Base-by-base conservation (phyloP, 257 asterid genomes). In the Pogostemon cablin region DNA sequence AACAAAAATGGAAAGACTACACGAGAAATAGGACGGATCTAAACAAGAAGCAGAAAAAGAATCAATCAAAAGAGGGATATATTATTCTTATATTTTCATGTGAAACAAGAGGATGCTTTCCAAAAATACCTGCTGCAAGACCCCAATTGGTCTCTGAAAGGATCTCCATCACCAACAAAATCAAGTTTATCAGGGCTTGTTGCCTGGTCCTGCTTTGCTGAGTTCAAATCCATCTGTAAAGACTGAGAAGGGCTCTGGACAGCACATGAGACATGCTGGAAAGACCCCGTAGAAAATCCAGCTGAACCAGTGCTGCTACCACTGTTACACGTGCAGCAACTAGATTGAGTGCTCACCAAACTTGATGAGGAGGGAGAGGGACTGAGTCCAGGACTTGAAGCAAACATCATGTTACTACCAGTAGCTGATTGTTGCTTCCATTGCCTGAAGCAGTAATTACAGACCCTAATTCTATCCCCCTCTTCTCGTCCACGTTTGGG, bases 361-460 rank as follows among this genome's bases (percentile, higher is more conserved):
- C 96, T 89, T 11, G 90, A 80, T 47, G 82, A 72, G 9, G 96
- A 89, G 32, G 92, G 85, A 67, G 95, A 85, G 4, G 79, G 81
- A 79, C 88, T 82, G 34, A 86, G 79, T 32, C 77, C 75, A 46
- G 87, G 82, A 65, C 85, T 82, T 37, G 83, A 79, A 12, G 81
- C 83, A 59, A 71, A 38, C 75, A 72, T 59, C 62, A 79, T 62
- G 50, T 52, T 78, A 75, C 81, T 85, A 80, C 76, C 79, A 11
- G 76, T 32, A 20, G 76, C 78, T 9, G 75, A 62, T 42, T 81
- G 81, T 72, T 77, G 84, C 77, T 83, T 81, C 93, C 93, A 85
- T 76, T 85, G 88, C 83, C 82, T 89, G 81, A 85, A 86, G 81
- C 96, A 89, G 79, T 73, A 86, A 78, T 85, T 89, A 64, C 96